A percentile compares a stretch with the other conserved stretches of the same genome.
phyloP scores from a whole-genome alignment of 805 yeast genomes.

The Zygotorulaspora danielsina region DNA sequence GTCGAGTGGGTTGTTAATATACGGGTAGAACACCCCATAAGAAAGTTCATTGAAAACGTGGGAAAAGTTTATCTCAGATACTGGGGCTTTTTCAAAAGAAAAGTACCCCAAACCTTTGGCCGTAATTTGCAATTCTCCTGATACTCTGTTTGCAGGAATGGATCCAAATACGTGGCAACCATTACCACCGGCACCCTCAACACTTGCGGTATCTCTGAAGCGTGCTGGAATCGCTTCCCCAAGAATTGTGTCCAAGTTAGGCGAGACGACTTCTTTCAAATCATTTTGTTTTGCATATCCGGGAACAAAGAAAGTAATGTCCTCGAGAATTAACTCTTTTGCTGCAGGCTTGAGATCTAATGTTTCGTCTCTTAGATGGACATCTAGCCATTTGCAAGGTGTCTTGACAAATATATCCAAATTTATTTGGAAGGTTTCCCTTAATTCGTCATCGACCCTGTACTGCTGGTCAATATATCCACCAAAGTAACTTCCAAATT shows the following conservation, averaged over 20 bases:
- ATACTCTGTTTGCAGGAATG: slow-evolving; percentile 78
- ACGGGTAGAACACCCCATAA: slow-evolving; percentile 87
- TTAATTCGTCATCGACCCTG: slow-evolving; percentile 59
- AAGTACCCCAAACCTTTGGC: slow-evolving; percentile 66
- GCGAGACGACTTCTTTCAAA: slow-evolving; percentile 46
- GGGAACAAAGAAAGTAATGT: slow-evolving; percentile 55
- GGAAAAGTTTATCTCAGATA: slow-evolving; percentile 64
- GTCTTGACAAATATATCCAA: slow-evolving; percentile 74
- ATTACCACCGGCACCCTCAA: slow-evolving; percentile 32
- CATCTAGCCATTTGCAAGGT: slow-evolving; percentile 74
- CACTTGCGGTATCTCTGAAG: slow-evolving; percentile 44
- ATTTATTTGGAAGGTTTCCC: slow-evolving; percentile 62
- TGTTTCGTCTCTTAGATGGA: slow-evolving; percentile 74
- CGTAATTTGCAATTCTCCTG: slow-evolving; percentile 81
- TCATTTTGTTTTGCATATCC: slow-evolving; percentile 43
- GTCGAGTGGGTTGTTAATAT: slow-evolving; percentile 83
- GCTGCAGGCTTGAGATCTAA: slow-evolving; percentile 74
- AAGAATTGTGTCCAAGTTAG: slow-evolving; percentile 63
- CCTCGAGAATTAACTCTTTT: slow-evolving; percentile 69
- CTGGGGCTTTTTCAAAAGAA: slow-evolving; percentile 41
- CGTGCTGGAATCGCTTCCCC: slow-evolving; percentile 64
- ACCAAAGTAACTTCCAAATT: slow-evolving; percentile 78
- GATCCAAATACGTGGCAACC: slow-evolving; percentile 86
- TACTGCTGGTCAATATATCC: slow-evolving; percentile 78
- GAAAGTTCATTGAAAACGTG: slow-evolving; percentile 85